A percentile compares a stretch with the other conserved stretches of the same genome.
Conservation (phyloP, 306 rosid species). For the Cyclanthera cordifolia region DNA sequence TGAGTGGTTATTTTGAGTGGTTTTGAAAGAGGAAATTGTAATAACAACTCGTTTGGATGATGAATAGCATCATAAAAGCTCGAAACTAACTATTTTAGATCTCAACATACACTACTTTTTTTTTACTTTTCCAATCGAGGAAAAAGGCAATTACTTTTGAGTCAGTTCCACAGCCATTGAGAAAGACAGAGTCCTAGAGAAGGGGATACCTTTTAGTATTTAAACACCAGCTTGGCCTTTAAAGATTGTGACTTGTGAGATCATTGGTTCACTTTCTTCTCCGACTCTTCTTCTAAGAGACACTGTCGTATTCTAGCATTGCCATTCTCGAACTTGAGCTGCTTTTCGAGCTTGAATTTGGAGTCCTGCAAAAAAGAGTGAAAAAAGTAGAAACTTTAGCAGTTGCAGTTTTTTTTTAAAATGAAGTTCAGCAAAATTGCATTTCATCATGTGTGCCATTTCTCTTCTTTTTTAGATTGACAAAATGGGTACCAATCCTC, state of each 20-base stretch:
- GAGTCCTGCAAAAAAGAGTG: background rate
- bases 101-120: background rate
- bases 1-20: too few relatives aligned
- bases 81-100: too few relatives aligned
- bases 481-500: slow-evolving; percentile 57
- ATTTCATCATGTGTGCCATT: background rate
- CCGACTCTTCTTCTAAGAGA: background rate
- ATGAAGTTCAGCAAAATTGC: too few relatives aligned
- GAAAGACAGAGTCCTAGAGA: background rate
- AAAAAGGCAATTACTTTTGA: background rate
- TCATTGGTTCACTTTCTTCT: background rate
- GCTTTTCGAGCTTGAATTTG: background rate
- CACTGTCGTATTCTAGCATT: background rate
- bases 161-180: background rate
- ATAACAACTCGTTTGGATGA: too few relatives aligned
- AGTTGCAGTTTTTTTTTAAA: too few relatives aligned
- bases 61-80: too few relatives aligned
- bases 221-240: background rate
- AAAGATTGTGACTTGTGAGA: background rate
- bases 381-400: background rate
- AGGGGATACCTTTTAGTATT: slow-evolving; percentile 1
- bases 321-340: background rate
- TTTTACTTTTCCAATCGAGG: background rate
- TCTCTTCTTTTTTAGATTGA: background rate
- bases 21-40: too few relatives aligned